These are phyloP conservation scores for Brassica nigra DNA, from an alignment of 345 rosid species.

Conservation along the genomic window DNA sequence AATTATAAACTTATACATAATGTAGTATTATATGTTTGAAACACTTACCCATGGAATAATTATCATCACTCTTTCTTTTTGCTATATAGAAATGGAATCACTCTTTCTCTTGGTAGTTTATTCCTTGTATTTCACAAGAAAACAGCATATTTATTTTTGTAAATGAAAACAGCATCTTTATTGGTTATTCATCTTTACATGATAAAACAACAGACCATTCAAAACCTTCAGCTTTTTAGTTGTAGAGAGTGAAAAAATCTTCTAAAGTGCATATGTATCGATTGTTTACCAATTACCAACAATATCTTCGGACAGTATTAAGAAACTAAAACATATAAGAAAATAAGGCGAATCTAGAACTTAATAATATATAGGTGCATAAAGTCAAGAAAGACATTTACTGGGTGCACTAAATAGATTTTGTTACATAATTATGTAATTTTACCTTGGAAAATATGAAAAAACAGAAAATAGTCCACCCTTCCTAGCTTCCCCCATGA, in stretches of 20 bases:
- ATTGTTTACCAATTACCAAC: neutral
- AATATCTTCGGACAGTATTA: neutral
- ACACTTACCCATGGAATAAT: too few relatives aligned
- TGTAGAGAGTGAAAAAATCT: constrained; percentile 36
- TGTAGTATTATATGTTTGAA: too few relatives aligned
- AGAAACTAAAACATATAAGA: too few relatives aligned
- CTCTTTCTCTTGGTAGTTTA: constrained; percentile 10
- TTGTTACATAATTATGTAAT: too few relatives aligned
- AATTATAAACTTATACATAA: too few relatives aligned
- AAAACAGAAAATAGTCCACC: too few relatives aligned
- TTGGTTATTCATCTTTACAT: constrained; percentile 13
- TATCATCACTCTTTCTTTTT: neutral
- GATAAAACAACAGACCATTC: constrained; percentile 26
- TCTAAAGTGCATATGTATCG: constrained; percentile 21
- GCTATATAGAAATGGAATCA: neutral
- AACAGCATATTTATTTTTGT: constrained; percentile 39
- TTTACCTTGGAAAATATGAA: too few relatives aligned
- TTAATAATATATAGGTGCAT: too few relatives aligned
- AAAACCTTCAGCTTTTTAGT: constrained; percentile 8
- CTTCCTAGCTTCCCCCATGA: too few relatives aligned
- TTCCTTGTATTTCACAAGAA: constrained; percentile 23
- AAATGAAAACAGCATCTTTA: constrained; percentile 42
- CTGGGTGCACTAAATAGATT: too few relatives aligned
- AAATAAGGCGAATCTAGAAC: too few relatives aligned
- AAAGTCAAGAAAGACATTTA: too few relatives aligned